Evolutionary conservation across 352 stramenopile genomes (phyloP).

Genomic region (Plasmopara viticola): DNA sequence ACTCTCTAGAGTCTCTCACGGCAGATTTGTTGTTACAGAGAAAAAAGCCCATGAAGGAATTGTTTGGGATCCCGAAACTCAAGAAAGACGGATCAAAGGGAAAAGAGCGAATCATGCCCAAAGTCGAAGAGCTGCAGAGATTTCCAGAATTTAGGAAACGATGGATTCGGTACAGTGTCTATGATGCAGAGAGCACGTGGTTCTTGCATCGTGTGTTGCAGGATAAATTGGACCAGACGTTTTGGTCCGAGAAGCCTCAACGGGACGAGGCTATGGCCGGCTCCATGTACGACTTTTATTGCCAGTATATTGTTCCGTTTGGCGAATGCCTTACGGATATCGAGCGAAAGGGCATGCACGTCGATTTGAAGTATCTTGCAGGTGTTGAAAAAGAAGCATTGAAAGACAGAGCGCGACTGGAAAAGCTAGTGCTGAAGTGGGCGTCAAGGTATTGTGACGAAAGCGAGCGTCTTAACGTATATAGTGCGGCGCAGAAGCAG

Average conservation of each 20-base stretch:
- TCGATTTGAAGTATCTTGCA: constrained; percentile 88
- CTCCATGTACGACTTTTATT: constrained; percentile 97
- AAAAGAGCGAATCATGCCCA: constrained; percentile 75
- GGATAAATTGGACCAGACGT: constrained; percentile 84
- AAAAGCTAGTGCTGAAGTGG: constrained; percentile 89
- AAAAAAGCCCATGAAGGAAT: constrained; percentile 97
- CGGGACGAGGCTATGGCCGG: constrained; percentile 22
- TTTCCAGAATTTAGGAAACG: constrained; percentile 81
- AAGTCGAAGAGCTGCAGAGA: constrained; percentile 75
- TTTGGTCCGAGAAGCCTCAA: constrained; percentile 67
- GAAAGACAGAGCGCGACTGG: constrained; percentile 77
- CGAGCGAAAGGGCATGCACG: constrained; percentile 91
- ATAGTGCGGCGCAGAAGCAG: constrained; percentile 90
- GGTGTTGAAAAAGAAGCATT: constrained; percentile 88
- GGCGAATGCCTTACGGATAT: constrained; percentile 98
- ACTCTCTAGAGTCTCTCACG: constrained; percentile 94
- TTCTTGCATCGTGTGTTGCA: constrained; percentile 88
- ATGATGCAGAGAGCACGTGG: constrained; percentile 97
- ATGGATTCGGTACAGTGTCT: constrained; percentile 96
- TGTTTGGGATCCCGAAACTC: constrained; percentile 93
- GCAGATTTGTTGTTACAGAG: constrained; percentile 70
- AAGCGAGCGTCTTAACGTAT: constrained; percentile 93
- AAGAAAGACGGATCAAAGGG: constrained; percentile 93
- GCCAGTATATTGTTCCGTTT: constrained; percentile 95
- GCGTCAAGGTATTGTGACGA: constrained; percentile 89